phyloP scores from a whole-genome alignment of 148 eudicot genomes.

The Cornus suecica region DNA sequence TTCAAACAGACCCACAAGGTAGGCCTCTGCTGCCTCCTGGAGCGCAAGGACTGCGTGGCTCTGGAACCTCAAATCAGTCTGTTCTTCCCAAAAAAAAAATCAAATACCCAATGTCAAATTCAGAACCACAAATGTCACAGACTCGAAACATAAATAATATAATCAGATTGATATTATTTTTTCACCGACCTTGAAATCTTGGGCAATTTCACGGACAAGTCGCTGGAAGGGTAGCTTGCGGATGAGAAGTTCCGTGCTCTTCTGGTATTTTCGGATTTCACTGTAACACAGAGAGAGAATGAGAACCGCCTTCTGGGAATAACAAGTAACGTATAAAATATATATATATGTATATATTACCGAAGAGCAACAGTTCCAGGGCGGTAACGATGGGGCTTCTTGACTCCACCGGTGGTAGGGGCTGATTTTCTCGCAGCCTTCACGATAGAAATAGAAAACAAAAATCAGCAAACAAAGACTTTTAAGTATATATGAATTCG shows the following conservation, averaged over 20 bases:
- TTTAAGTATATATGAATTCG: no score
- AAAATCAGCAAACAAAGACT: background rate
- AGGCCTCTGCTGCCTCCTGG: constrained; percentile 43
- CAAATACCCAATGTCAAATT: background rate
- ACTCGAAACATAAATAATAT: no score
- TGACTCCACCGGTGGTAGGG: constrained; percentile 67
- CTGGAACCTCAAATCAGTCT: constrained; percentile 55
- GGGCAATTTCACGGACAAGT: constrained; percentile 68
- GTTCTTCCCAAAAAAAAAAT: background rate
- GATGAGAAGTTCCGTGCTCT: constrained; percentile 69
- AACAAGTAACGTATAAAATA: no score
- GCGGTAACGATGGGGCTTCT: constrained; percentile 72
- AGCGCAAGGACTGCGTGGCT: constrained; percentile 46
- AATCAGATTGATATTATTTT: background rate
- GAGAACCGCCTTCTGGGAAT: no score
- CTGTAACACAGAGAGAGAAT: constrained; percentile 22
- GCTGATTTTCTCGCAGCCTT: constrained; percentile 68
- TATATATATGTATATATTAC: constrained; percentile 12
- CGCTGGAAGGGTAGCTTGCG: constrained; percentile 68
- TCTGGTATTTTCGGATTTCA: constrained; percentile 73
- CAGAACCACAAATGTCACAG: no score
- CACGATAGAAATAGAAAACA: background rate
- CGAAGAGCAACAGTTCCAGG: constrained; percentile 75
- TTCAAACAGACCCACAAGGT: constrained; percentile 39
- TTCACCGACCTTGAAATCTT: constrained; percentile 47